phyloP scores from a whole-genome alignment of 2,329 filamentous ascomycete genomes.

The Periconia macrospinosa region DNA sequence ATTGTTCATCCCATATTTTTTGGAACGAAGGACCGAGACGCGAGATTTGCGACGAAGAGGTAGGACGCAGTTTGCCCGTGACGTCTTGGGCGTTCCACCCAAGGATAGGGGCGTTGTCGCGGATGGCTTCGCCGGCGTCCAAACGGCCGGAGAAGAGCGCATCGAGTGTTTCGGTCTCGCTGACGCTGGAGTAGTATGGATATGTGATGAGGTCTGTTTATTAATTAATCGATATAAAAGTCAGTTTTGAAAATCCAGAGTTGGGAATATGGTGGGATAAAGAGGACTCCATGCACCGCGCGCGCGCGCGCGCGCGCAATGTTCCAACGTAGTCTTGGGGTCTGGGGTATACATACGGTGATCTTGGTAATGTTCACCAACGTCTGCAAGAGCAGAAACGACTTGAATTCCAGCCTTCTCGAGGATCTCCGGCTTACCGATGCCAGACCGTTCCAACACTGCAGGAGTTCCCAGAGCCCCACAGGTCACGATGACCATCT shows the following conservation, averaged over 20 bases:
- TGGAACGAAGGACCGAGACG: constrained; percentile 58
- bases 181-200: constrained; percentile 54
- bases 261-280: too few species aligned
- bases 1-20: constrained; percentile 59
- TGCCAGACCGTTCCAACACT: constrained; percentile 64
- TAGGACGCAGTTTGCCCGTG: constrained; percentile 59
- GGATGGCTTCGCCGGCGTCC: constrained; percentile 50
- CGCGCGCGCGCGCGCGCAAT: too few species aligned
- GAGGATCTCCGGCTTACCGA: constrained; percentile 59
- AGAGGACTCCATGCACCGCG: too few species aligned
- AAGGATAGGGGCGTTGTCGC: constrained; percentile 53
- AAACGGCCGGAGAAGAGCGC: constrained; percentile 53
- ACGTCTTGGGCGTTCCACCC: constrained; percentile 63
- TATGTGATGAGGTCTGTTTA: constrained; percentile 51
- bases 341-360: constrained; percentile 41
- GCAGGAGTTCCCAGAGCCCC: constrained; percentile 58
- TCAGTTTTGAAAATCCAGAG: too few species aligned
- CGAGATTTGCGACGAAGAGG: constrained; percentile 46
- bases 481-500: constrained; percentile 56
- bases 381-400: constrained; percentile 60
- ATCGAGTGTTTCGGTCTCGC: constrained; percentile 57
- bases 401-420: constrained; percentile 48
- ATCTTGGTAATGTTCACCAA: constrained; percentile 67
- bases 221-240: not conserved
- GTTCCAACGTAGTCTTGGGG: not conserved